Percentiles rank a stretch among this genome's conserved stretches.
phyloP scores from a whole-genome alignment of 345 rosid species.

The Moricandia moricandioides region DNA sequence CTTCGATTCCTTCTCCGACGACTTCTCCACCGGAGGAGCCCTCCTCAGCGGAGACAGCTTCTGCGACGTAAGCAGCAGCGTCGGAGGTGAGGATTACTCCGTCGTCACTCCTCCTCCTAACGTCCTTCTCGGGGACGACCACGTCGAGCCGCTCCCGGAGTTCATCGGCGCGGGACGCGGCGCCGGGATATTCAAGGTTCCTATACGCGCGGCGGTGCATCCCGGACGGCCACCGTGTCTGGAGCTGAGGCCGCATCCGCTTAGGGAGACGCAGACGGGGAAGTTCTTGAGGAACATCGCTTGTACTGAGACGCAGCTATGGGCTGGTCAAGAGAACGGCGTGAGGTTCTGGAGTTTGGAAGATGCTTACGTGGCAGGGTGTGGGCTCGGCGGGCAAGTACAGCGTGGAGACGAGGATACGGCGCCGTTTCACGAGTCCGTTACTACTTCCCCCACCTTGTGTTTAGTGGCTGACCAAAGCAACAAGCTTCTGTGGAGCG shows the following conservation, averaged over 20 bases:
- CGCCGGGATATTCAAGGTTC: conserved; percentile 54
- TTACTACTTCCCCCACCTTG: conserved; percentile 59
- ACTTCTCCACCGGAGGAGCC: conserved; percentile 36
- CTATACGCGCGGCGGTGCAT: conserved; percentile 65
- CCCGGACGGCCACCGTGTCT: conserved; percentile 73
- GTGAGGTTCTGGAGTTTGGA: conserved; percentile 73
- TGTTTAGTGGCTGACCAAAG: conserved; percentile 69
- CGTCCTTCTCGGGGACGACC: conserved; percentile 8
- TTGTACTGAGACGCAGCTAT: conserved; percentile 74
- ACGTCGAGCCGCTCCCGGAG: conserved; percentile 49
- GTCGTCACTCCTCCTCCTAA: conserved; percentile 34
- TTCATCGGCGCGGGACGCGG: conserved; percentile 56
- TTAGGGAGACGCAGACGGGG: conserved; percentile 88
- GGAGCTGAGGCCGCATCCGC: conserved; percentile 87
- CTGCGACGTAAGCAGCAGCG: not conserved
- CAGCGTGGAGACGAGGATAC: conserved; percentile 95
- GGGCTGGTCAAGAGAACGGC: conserved; percentile 94
- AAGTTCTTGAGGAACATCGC: conserved; percentile 77
- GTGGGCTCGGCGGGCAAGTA: conserved; percentile 56
- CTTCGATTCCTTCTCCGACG: conserved; percentile 48
- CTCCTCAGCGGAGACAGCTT: not conserved
- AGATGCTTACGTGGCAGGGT: conserved; percentile 58
- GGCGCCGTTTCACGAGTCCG: conserved; percentile 86
- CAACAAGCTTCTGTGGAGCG: conserved; percentile 67
- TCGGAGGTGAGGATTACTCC: conserved; percentile 25